These are phyloP conservation scores for Samsoniella hepiali DNA, from an alignment of 2,329 filamentous ascomycete species.

Conservation along the genomic window DNA sequence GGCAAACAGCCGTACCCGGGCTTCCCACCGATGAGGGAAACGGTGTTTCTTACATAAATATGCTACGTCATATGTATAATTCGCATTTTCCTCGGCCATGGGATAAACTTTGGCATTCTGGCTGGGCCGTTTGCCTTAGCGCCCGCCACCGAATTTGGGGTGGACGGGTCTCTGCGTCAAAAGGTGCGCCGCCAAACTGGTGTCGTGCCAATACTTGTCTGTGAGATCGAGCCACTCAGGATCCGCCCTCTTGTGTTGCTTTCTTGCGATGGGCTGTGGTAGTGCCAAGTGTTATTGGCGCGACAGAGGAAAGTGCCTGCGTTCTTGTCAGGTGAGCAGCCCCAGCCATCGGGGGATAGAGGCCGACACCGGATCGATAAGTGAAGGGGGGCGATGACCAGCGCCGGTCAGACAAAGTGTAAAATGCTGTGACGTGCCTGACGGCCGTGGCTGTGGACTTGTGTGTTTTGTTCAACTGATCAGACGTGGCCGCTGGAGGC, in stretches of 20 bases:
- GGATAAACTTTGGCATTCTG: background rate
- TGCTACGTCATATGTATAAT: slow-evolving; percentile 2
- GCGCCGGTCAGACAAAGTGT: background rate
- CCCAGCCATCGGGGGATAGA: background rate
- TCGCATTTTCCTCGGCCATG: slow-evolving; percentile 1
- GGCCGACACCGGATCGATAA: background rate
- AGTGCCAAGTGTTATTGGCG: background rate
- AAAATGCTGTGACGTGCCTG: background rate
- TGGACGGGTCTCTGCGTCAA: background rate
- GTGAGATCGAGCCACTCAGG: background rate
- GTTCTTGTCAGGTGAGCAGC: background rate
- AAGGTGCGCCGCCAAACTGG: background rate
- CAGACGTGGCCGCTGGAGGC: too few species aligned
- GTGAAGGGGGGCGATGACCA: background rate
- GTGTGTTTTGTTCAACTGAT: too few species aligned
- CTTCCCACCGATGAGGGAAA: too few species aligned
- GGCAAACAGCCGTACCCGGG: too few species aligned
- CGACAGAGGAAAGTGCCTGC: background rate
- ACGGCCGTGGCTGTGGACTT: too few species aligned
- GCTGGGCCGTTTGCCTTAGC: slow-evolving; percentile 3
- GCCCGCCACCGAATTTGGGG: background rate
- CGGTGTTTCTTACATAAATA: background rate
- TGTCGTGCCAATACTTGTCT: background rate
- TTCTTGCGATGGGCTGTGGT: background rate
- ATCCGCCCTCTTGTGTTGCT: background rate